Evolutionary conservation across 2,329 filamentous ascomycete species (phyloP).

Genomic region (Laburnicola sp.): DNA sequence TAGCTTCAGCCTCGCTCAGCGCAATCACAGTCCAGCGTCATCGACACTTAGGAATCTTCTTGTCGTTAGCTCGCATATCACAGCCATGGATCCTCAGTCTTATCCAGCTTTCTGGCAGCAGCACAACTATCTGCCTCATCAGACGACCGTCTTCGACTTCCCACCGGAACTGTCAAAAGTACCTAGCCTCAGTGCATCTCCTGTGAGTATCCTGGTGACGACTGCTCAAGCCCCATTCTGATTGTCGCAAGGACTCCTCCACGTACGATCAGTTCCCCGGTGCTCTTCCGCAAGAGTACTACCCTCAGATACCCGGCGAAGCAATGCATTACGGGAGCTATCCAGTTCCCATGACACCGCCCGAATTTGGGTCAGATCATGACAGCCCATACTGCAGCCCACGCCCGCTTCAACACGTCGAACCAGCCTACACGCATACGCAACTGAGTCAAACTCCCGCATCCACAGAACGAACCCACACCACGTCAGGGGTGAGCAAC

Average conservation of each 20-base stretch:
- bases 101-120: slow-evolving; percentile 46
- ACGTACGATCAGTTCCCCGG: slow-evolving; percentile 43
- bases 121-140: slow-evolving; percentile 35
- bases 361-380: slow-evolving; percentile 46
- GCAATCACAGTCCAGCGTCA: slow-evolving; percentile 5
- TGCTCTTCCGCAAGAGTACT: slow-evolving; percentile 38
- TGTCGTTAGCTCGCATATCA: slow-evolving; percentile 8
- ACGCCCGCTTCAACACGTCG: slow-evolving; percentile 30
- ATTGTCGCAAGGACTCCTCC: slow-evolving; percentile 35
- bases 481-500: slow-evolving; percentile 44
- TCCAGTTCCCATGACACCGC: slow-evolving; percentile 45
- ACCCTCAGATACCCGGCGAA: slow-evolving; percentile 39
- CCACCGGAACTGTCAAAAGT: slow-evolving; percentile 42
- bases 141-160: slow-evolving; percentile 38
- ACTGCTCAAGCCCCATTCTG: slow-evolving; percentile 3
- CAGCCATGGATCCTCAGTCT: slow-evolving; percentile 43
- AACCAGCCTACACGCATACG: slow-evolving; percentile 22
- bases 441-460: slow-evolving; percentile 20
- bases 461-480: slow-evolving; percentile 39
- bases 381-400: slow-evolving; percentile 46
- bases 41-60: slow-evolving; percentile 12
- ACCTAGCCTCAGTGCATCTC: slow-evolving; percentile 45
- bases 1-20: slow-evolving; percentile 1
- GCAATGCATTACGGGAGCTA: slow-evolving; percentile 38
- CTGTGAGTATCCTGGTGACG: slow-evolving; percentile 32